Evolutionary conservation across 257 asterid species (phyloP).

Genomic region (Ocimum tenuiflorum): DNA sequence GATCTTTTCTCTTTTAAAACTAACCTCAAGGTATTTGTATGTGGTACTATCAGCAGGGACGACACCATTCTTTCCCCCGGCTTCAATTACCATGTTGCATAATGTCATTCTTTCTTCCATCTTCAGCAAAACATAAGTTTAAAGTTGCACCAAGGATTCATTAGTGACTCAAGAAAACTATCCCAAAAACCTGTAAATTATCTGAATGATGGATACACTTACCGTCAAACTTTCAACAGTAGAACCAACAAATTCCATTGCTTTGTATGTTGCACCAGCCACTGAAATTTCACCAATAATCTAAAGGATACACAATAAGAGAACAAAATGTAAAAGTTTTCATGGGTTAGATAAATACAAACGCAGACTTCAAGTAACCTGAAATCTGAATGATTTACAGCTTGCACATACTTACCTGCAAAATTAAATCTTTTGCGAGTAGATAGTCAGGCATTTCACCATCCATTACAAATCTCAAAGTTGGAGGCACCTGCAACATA

Average conservation of each 20-base stretch:
- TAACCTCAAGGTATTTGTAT: constrained; percentile 80
- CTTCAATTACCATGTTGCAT: constrained; percentile 98
- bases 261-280: constrained; percentile 95
- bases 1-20: constrained; percentile 6
- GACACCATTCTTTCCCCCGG: constrained; percentile 92
- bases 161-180: not conserved
- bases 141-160: not conserved
- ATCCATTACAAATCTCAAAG: constrained; percentile 87
- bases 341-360: not conserved
- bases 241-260: constrained; percentile 94
- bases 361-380: too few relatives aligned
- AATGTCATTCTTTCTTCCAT: constrained; percentile 99
- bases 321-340: not conserved
- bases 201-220: constrained; percentile 22
- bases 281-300: constrained; percentile 98
- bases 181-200: not conserved
- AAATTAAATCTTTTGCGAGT: constrained; percentile 92
- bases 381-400: not conserved
- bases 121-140: constrained; percentile 33
- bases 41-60: constrained; percentile 93
- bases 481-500: constrained; percentile 91
- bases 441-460: constrained; percentile 94
- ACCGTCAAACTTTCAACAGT: constrained; percentile 90
- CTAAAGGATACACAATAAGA: constrained; percentile 33
- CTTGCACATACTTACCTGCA: constrained; percentile 58